These are phyloP conservation scores for Vigna nakashimae DNA, from an alignment of 306 rosid species.

Conservation along the genomic window DNA sequence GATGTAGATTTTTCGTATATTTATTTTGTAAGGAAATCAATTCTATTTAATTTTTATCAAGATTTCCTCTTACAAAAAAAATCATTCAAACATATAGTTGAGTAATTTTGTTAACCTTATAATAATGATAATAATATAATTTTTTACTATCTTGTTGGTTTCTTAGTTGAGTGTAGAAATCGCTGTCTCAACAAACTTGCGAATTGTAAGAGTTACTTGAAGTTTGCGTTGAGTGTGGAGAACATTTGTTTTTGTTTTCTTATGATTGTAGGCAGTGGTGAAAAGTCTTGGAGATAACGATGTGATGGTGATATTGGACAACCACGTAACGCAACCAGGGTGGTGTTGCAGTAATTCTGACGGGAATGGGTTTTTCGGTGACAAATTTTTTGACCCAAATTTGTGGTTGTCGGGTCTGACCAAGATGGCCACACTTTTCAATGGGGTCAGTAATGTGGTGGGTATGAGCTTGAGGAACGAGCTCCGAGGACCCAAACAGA, in stretches of 20 bases:
- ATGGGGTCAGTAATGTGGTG: constrained; percentile 62
- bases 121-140: no score
- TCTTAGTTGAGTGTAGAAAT: not conserved
- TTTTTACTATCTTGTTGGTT: not conserved
- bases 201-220: not conserved
- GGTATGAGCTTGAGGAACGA: constrained; percentile 94
- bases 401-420: constrained; percentile 76
- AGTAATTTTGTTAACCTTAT: no score
- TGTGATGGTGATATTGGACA: constrained; percentile 86
- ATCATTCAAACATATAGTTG: no score
- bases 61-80: no score
- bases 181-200: not conserved
- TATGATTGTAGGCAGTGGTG: constrained; percentile 65
- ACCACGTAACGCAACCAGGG: constrained; percentile 76
- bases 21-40: no score
- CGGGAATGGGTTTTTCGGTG: constrained; percentile 84
- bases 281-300: constrained; percentile 60
- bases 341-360: constrained; percentile 83
- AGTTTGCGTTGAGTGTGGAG: not conserved
- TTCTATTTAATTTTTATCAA: no score
- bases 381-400: constrained; percentile 68
- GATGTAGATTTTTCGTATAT: no score
- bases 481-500: constrained; percentile 85
- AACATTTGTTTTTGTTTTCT: not conserved
- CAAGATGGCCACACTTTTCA: constrained; percentile 79